Percentiles rank a stretch among this genome's conserved stretches.
These are phyloP conservation scores for Dioscorea alata DNA, from an alignment of 106 monocot species.

Conservation along the genomic window DNA sequence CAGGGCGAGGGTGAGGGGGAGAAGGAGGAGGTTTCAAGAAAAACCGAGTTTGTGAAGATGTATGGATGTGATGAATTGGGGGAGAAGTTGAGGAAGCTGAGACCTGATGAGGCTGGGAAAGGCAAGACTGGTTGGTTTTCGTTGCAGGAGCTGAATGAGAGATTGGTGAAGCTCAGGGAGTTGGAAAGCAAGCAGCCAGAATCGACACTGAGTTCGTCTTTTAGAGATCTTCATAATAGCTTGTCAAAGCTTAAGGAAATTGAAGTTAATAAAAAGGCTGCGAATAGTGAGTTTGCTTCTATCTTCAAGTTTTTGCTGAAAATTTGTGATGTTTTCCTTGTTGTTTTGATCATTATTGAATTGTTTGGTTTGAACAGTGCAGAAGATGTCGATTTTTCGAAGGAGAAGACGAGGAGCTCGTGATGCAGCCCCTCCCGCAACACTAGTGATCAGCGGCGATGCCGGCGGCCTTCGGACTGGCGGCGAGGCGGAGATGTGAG, in stretches of 20 bases:
- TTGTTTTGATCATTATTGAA: constrained; percentile 3
- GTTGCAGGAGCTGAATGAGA: constrained; percentile 58
- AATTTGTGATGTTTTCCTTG: not conserved
- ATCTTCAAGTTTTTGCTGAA: not conserved
- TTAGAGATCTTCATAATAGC: constrained; percentile 31
- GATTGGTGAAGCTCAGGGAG: constrained; percentile 76
- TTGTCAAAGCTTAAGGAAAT: constrained; percentile 30
- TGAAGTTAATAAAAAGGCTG: constrained; percentile 9
- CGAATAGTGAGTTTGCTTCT: constrained; percentile 9
- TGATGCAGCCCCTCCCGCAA: not conserved
- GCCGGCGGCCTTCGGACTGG: constrained; percentile 13
- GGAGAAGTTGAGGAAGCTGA: constrained; percentile 60
- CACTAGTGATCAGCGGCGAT: constrained; percentile 39
- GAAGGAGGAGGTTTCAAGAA: constrained; percentile 10
- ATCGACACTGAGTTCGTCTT: constrained; percentile 14
- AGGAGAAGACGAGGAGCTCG: too few relatives aligned
- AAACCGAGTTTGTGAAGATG: constrained; percentile 51
- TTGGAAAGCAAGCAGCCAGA: constrained; percentile 34
- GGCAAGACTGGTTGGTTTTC: constrained; percentile 47
- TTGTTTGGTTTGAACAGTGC: constrained; percentile 33
- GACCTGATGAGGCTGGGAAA: constrained; percentile 34
- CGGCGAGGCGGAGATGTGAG: constrained; percentile 65
- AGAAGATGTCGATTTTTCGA: constrained; percentile 14
- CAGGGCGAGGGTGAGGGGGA: constrained; percentile 18
- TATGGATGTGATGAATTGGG: constrained; percentile 73